phyloP scores from a whole-genome alignment of 352 stramenopile species.

The Pythium aristosporum region DNA sequence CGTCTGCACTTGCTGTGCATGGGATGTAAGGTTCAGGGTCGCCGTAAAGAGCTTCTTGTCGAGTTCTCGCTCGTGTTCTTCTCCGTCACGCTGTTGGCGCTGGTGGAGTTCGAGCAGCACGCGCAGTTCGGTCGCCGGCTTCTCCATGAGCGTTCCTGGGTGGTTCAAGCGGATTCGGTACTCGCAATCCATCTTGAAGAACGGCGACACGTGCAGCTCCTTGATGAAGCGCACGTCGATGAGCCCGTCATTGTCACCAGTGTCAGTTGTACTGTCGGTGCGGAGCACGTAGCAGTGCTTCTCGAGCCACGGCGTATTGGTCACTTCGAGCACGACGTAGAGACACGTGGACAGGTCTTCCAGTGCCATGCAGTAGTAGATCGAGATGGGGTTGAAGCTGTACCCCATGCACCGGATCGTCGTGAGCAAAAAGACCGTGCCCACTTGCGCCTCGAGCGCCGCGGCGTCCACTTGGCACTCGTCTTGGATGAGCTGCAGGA shows the following conservation, averaged over 20 bases:
- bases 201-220: constrained; percentile 28
- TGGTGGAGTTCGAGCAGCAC: constrained; percentile 24
- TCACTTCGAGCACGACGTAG: constrained; percentile 30
- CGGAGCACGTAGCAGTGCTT: constrained; percentile 29
- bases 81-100: not conserved
- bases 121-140: constrained; percentile 11
- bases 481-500: constrained; percentile 27
- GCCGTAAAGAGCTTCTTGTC: constrained; percentile 29
- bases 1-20: constrained; percentile 2
- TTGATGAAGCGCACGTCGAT: constrained; percentile 27
- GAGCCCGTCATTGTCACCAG: not conserved
- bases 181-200: constrained; percentile 32
- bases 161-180: constrained; percentile 29
- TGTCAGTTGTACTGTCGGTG: not conserved
- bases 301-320: constrained; percentile 31
- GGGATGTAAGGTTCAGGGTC: constrained; percentile 9
- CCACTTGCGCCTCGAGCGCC: constrained; percentile 15
- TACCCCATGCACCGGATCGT: constrained; percentile 28
- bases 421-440: constrained; percentile 26
- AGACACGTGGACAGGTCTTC: constrained; percentile 23
- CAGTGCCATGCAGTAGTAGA: constrained; percentile 32
- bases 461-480: constrained; percentile 14
- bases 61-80: constrained; percentile 18
- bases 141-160: constrained; percentile 14
- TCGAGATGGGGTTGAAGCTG: constrained; percentile 31